Percentiles rank a stretch among this genome's conserved stretches.
Evolutionary conservation across 495 filamentous ascomycete genomes (phyloP).

Genomic region (Trichocladium uniseriatum): DNA sequence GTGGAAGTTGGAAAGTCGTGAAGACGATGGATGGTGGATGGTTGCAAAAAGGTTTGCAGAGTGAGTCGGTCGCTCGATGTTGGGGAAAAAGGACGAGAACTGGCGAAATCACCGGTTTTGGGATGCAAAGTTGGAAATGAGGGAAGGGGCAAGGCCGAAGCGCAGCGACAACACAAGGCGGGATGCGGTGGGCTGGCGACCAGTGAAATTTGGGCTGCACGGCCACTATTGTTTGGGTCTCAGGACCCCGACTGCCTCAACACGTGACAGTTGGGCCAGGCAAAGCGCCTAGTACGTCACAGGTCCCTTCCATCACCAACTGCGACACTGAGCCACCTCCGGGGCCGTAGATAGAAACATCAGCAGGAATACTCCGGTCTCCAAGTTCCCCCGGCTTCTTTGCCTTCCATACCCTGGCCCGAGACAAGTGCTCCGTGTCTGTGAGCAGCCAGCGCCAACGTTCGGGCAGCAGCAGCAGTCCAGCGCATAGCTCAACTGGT

Average conservation of each 20-base stretch:
- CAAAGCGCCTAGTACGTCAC: slow-evolving; percentile 9
- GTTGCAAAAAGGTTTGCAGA: slow-evolving; percentile 8
- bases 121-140: slow-evolving; percentile 33
- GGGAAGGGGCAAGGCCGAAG: slow-evolving; percentile 30
- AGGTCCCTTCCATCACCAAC: not conserved
- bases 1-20: slow-evolving; percentile 4
- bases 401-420: not conserved
- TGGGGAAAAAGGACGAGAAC: slow-evolving; percentile 18
- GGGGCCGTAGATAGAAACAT: not conserved
- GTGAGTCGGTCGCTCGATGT: slow-evolving; percentile 19
- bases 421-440: not conserved
- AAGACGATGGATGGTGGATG: slow-evolving; percentile 6
- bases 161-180: slow-evolving; percentile 28
- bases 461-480: not conserved
- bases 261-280: slow-evolving; percentile 16
- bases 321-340: not conserved
- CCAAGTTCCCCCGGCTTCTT: no score
- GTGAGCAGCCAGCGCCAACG: not conserved
- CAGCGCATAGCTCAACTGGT: not conserved
- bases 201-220: slow-evolving; percentile 23
- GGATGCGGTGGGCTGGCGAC: slow-evolving; percentile 22
- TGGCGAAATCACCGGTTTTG: slow-evolving; percentile 23
- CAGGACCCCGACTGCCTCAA: slow-evolving; percentile 12
- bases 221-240: slow-evolving; percentile 15
- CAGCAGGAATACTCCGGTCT: not conserved